Base-by-base conservation (phyloP, 2,329 filamentous ascomycete genomes). In the Talaromyces rugulosus region DNA sequence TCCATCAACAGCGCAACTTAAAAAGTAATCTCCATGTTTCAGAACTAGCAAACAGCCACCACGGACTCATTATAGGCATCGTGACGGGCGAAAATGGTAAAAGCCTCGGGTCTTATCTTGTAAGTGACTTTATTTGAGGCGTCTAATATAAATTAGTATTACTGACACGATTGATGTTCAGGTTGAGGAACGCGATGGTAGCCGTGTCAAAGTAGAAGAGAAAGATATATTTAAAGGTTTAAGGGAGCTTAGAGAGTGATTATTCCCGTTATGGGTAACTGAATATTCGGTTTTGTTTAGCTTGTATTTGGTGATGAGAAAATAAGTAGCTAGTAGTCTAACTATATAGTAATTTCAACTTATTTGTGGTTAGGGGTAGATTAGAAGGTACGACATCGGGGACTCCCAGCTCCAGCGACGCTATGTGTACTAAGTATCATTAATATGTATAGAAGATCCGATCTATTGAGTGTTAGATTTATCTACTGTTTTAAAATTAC, bases 171-270 rank as follows among this genome's bases (percentile, higher is more conserved):
- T 34, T 28, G 6, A 23, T n/a, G 5, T 16, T 6, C 4, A 62
- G 61, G 61, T 62, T 18, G 56, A 62, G 33, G 56, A 62, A 30
- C 6, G 14, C 3, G 36, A 57, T 11, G 56, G 61, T 18, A 34
- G 34, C 31, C 56, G 61, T 30, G 61, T 62, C 51, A 59, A 57
- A 52, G 53, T 62, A 23, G 51, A 42, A 16, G 51, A 62, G 5
- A 62, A 59, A 54, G 56, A 59, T 56, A 59, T 62, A 23, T 62
- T 56, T 34, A 62, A 56, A 28, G 61, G 61, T 16, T 27, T 53
- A 14, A 36, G 61, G 31, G 18, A 31, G 27, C 9, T 23, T n/a
- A 51, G 31, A 31, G n/a, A 14, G 11, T 50, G 50, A 47, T 18
- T 2, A 54, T 47, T n/a, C 31, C 23, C 2, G 4, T n/a, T 0